Conservation (phyloP, 129 eudicot species). For the Deinandra increscens region DNA sequence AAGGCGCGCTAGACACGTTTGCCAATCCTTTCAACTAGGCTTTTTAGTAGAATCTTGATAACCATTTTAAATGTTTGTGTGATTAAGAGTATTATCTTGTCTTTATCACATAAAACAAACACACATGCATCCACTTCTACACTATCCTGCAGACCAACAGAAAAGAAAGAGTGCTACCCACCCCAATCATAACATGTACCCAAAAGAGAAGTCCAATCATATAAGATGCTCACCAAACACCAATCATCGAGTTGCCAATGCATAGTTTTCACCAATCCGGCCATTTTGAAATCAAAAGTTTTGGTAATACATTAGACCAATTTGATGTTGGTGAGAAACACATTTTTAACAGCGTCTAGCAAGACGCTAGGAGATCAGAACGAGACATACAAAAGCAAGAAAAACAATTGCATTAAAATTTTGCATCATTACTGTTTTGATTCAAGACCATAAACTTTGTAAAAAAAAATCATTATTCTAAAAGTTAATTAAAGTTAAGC, state of each 20-base stretch:
- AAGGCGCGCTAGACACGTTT: not conserved
- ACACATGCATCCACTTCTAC: conserved; percentile 11
- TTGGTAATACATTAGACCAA: not conserved
- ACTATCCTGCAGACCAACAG: not conserved
- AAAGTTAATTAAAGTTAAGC: too few species aligned
- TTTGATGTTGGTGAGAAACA: too few species aligned
- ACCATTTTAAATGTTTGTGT: not conserved
- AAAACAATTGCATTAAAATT: too few species aligned
- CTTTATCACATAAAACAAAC: conserved; percentile 15
- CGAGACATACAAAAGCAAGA: too few species aligned
- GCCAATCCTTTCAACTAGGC: not conserved
- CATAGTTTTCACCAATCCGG: not conserved
- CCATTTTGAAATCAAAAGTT: not conserved
- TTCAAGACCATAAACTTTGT: too few species aligned
- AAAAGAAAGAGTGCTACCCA: not conserved
- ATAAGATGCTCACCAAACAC: conserved; percentile 15
- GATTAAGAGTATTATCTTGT: not conserved
- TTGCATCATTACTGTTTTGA: too few species aligned
- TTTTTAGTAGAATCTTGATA: not conserved
- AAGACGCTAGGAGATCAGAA: too few species aligned
- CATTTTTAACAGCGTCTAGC: too few species aligned
- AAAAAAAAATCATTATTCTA: too few species aligned
- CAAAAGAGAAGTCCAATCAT: conserved; percentile 8
- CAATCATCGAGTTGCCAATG: not conserved
- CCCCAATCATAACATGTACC: conserved; percentile 2